Evolutionary conservation across 2,329 filamentous ascomycete genomes (phyloP).

Genomic region (Talaromyces sp.): DNA sequence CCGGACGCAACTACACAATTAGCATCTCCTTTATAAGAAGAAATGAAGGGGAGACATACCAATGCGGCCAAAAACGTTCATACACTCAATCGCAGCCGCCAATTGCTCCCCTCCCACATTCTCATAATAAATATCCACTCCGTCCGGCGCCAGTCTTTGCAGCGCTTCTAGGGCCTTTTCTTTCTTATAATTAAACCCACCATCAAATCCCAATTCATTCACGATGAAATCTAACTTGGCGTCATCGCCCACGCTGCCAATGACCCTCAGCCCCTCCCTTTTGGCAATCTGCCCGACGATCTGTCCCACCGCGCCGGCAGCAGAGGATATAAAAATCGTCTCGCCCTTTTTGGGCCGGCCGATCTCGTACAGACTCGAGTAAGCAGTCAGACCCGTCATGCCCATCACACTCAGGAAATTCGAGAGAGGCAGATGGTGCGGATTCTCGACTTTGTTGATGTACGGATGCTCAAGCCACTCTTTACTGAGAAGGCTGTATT

Average conservation of each 20-base stretch:
- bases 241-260: slow-evolving; percentile 75
- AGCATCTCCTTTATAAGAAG: neutral
- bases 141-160: slow-evolving; percentile 66
- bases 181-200: slow-evolving; percentile 84
- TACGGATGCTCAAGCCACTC: slow-evolving; percentile 41
- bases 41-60: slow-evolving; percentile 19
- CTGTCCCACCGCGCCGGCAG: slow-evolving; percentile 77
- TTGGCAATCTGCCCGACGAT: slow-evolving; percentile 81
- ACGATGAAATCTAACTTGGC: slow-evolving; percentile 73
- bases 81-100: slow-evolving; percentile 60
- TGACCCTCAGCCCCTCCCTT: slow-evolving; percentile 71
- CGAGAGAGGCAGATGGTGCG: slow-evolving; percentile 51
- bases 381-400: slow-evolving; percentile 75
- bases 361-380: slow-evolving; percentile 69
- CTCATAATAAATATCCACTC: slow-evolving; percentile 80
- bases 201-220: slow-evolving; percentile 67
- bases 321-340: slow-evolving; percentile 77
- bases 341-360: slow-evolving; percentile 72
- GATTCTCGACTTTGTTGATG: slow-evolving; percentile 27
- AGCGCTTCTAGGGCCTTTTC: slow-evolving; percentile 62
- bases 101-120: slow-evolving; percentile 74
- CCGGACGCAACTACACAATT: slow-evolving; percentile 47
- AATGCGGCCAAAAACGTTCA: slow-evolving; percentile 66
- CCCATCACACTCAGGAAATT: slow-evolving; percentile 78
- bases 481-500: slow-evolving; percentile 60